Percentiles rank a stretch among this genome's conserved stretches.
Conservation (phyloP, 192 early-diverging fungal genomes). For the Coemansia sp. region DNA sequence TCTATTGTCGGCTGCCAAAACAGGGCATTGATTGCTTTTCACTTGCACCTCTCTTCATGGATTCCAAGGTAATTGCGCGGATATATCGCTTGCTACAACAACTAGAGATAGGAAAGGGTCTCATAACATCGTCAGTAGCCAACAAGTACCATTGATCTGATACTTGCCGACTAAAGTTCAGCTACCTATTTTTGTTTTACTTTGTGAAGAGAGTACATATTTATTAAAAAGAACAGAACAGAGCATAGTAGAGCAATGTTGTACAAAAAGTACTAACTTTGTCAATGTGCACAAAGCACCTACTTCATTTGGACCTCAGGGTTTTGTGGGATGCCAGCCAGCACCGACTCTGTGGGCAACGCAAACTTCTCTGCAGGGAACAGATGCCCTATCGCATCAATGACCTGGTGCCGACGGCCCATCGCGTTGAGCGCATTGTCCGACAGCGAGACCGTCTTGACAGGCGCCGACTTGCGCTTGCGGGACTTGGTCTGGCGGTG, state of each 20-base stretch:
- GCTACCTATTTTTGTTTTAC: no score
- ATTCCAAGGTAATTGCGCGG: background rate
- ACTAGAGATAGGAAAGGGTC: background rate
- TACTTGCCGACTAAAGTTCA: no score
- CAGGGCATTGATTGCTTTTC: slow-evolving; percentile 9
- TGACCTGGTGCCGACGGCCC: slow-evolving; percentile 65
- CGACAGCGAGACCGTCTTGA: slow-evolving; percentile 59
- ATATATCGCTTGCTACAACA: background rate
- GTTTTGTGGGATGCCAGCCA: slow-evolving; percentile 28
- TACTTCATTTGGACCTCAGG: slow-evolving; percentile 32
- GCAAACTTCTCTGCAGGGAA: slow-evolving; percentile 52
- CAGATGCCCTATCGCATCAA: slow-evolving; percentile 61
- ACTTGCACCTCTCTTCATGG: slow-evolving; percentile 13
- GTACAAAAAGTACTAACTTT: background rate
- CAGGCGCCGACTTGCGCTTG: slow-evolving; percentile 62
- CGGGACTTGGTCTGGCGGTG: slow-evolving; percentile 72
- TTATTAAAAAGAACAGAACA: background rate
- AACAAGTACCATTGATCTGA: no score
- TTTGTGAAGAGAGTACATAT: no score
- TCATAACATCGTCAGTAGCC: no score
- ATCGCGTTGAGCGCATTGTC: slow-evolving; percentile 66
- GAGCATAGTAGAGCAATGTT: background rate
- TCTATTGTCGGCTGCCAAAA: no score
- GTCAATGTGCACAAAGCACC: background rate
- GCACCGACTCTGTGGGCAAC: slow-evolving; percentile 39